phyloP scores from a whole-genome alignment of 2,329 filamentous ascomycete genomes.

The Hymenoscyphus scutula region DNA sequence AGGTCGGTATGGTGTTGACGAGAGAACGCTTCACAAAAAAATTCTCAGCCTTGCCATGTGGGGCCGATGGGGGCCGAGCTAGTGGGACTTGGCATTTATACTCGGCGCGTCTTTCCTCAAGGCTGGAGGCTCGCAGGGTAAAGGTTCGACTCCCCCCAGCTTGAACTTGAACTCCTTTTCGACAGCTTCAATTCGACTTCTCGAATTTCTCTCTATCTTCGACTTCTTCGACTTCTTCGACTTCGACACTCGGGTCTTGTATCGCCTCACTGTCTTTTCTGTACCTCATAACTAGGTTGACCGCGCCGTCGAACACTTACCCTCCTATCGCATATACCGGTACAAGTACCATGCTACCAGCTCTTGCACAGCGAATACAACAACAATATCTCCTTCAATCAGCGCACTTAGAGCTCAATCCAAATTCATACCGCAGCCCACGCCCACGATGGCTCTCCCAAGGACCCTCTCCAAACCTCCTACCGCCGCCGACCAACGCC shows the following conservation, averaged over 20 bases:
- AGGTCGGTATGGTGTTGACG: background rate
- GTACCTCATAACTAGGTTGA: background rate
- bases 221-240: too few relatives aligned
- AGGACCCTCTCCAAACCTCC: background rate
- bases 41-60: constrained; percentile 5
- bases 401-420: background rate
- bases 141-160: background rate
- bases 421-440: background rate
- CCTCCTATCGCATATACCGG: background rate
- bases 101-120: background rate
- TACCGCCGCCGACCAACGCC: constrained; percentile 13
- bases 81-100: background rate
- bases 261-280: constrained; percentile 1
- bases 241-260: background rate
- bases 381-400: background rate
- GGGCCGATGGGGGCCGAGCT: background rate
- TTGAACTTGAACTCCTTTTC: background rate
- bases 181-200: background rate
- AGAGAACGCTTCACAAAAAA: background rate
- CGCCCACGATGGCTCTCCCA: background rate
- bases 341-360: background rate
- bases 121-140: too few relatives aligned
- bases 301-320: too few relatives aligned
- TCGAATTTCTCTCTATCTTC: background rate
- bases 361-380: background rate